Base-by-base conservation (phyloP, 306 rosid genomes). In the Acmispon strigosus region DNA sequence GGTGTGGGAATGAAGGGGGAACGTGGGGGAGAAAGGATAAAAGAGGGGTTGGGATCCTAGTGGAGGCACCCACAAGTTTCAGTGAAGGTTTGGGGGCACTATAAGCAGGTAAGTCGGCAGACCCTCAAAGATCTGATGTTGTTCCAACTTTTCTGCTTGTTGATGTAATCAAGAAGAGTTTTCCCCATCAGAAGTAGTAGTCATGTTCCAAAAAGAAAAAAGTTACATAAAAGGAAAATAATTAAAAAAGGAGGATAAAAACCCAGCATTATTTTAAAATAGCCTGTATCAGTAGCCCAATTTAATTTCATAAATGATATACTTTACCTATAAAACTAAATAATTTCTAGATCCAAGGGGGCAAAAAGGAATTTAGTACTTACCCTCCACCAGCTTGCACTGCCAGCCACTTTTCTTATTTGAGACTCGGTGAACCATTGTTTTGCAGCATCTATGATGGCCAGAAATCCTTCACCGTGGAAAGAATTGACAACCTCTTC, bases 381-480 rank as follows among this genome's bases (percentile, higher is more conserved):
- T 81, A 93, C 98, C 84, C 86, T 88, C 97, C 98, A 93, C 98
- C 98, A 93, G 71, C 66, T 80, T 56, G 86, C 37, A 81, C 75
- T 84, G 67, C 94, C 97, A 45, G 89, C 77, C 56, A 56, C 87
- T 63, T 84, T 88, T 81, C 85, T 82, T 56, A 69, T 82, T 75
- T 88, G 91, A 37, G 97, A 93, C 66, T 88, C 98, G 0, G 48
- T 56, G 56, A 85, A 86, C 70, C 83, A 81, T 69, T 77, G 81
- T 78, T 78, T 85, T 73, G 87, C 89, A n/a, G 88, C 89, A 66
- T 85, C 88, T 52, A 84, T 75, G 80, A 93, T 81, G 62, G 94
- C 96, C 65, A 45, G 69, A 56, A 84, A 57, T 75, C 96, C 98
- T 54, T 86, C 92, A 5, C 47, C 45, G 12, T 90, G 96, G 80